Base-by-base conservation (phyloP, 108 stramenopile genomes). In the Pseudonitzschia multiseries region DNA sequence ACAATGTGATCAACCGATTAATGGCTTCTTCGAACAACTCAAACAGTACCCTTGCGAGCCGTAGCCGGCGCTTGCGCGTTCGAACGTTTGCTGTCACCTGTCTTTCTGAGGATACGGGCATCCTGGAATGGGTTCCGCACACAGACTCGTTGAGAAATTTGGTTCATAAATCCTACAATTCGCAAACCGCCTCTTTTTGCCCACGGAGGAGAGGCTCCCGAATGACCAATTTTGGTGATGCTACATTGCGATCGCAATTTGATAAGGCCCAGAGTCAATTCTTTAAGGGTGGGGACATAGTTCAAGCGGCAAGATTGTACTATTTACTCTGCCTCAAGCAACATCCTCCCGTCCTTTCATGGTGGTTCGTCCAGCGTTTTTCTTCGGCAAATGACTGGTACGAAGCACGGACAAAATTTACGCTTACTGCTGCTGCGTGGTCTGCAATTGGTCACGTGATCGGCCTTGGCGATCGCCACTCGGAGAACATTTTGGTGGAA, bases 401-500 rank as follows among this genome's bases (percentile, higher is more conserved):
- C 36, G 96, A 96, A 74, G 99, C 99, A 21, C 75, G 99, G 43
- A 91, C 83, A 31, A 78, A 82, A 57, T 99, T 99, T 71, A 95
- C 98, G 0, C 76, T 95, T 57, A 96, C 87, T 15, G 85, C 95
- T 32, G 91, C 96, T 15, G 95, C 93, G 1, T 87, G 88, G 72
- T 92, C 95, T 9, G 98, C 94, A 29, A 90, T 99, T 26, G 99
- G 99, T 20, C 98, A 99, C 67, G 86, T 99, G 10, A 89, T 99
- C 40, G 98, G 98, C 20, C 80, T 99, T 24, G 98, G 98, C 20
- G 98, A 99, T 79, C 90, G 99, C 32, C 99, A 99, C 65, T 91
- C 96, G 14, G 99, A 99, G 81, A 99, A 99, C 70, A 96, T 99
- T 46, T 76, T 99, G 52, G 85, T 99, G 17, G 95, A 99, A 70